These are phyloP conservation scores for Hyaloscypha hepaticicola DNA, from an alignment of 495 filamentous ascomycete genomes.

Conservation along the genomic window DNA sequence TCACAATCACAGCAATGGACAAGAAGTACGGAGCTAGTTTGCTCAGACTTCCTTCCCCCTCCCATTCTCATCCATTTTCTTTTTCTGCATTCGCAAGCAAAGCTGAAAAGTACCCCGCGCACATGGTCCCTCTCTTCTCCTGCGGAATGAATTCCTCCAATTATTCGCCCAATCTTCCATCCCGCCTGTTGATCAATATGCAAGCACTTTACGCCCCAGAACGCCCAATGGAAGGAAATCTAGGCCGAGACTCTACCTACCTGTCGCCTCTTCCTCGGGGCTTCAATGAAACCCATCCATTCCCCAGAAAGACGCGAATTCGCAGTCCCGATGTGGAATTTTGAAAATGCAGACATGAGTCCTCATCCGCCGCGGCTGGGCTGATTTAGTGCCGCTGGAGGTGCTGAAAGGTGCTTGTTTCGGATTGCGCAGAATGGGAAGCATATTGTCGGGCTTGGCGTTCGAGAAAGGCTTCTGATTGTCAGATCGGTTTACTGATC, in stretches of 20 bases:
- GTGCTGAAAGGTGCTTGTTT: no score
- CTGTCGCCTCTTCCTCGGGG: neutral
- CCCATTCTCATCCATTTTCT: neutral
- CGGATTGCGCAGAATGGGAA: no score
- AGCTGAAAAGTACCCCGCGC: neutral
- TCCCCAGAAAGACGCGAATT: neutral
- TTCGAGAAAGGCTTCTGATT: no score
- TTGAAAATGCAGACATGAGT: neutral
- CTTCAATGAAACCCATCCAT: neutral
- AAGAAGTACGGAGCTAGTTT: neutral
- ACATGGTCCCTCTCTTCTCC: neutral
- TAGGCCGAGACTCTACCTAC: neutral
- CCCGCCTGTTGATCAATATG: neutral
- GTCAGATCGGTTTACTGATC: no score
- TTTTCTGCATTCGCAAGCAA: no score
- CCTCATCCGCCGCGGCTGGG: neutral
- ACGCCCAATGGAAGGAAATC: neutral
- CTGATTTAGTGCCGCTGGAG: no score
- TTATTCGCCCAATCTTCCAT: neutral
- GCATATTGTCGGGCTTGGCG: no score
- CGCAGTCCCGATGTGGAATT: neutral
- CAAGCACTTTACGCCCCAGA: no score
- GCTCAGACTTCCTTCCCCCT: neutral
- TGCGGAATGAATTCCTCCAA: neutral
- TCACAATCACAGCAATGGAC: neutral